These are phyloP conservation scores for Lactuca sativa DNA, from an alignment of 129 eudicot genomes.

Conservation along the genomic window DNA sequence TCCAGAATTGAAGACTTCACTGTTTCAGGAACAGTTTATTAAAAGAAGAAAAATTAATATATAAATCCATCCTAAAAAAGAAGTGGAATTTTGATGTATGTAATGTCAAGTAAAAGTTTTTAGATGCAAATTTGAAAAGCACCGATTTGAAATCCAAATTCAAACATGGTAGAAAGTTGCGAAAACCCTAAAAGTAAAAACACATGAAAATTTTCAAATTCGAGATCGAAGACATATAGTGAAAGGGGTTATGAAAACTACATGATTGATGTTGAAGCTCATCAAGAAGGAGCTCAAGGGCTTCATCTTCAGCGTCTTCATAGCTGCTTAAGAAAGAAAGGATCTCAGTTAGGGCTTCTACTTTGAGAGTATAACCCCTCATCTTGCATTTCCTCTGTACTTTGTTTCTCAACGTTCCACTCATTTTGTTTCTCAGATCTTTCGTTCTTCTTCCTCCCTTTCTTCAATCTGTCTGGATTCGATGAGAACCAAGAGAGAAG, in stretches of 20 bases:
- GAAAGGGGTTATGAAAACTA: conserved; percentile 7
- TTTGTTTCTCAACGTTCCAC: conserved; percentile 43
- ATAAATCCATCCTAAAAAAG: not conserved
- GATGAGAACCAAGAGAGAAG: not conserved
- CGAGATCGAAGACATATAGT: not conserved
- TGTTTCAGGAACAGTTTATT: conserved; percentile 27
- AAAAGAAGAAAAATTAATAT: not conserved
- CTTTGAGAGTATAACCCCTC: conserved; percentile 68
- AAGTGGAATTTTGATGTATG: not conserved
- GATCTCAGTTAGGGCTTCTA: conserved; percentile 67
- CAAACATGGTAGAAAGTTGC: not conserved
- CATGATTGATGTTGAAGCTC: conserved; percentile 61
- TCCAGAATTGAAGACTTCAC: conserved; percentile 90
- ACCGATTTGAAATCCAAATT: conserved; percentile 4
- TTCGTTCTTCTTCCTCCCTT: conserved; percentile 16
- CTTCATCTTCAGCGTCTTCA: conserved; percentile 59
- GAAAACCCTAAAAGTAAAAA: conserved; percentile 7
- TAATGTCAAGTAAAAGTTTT: not conserved
- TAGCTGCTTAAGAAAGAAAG: conserved; percentile 53
- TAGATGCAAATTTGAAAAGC: not conserved
- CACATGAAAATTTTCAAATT: not conserved
- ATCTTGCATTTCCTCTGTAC: conserved; percentile 75
- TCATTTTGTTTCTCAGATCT: conserved; percentile 36
- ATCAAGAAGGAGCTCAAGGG: conserved; percentile 72
- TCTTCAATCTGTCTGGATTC: conserved; percentile 1